A percentile compares a stretch with the other conserved stretches of the same genome.
phyloP scores from a whole-genome alignment of 352 stramenopile genomes.

The Pythium rishiriense region DNA sequence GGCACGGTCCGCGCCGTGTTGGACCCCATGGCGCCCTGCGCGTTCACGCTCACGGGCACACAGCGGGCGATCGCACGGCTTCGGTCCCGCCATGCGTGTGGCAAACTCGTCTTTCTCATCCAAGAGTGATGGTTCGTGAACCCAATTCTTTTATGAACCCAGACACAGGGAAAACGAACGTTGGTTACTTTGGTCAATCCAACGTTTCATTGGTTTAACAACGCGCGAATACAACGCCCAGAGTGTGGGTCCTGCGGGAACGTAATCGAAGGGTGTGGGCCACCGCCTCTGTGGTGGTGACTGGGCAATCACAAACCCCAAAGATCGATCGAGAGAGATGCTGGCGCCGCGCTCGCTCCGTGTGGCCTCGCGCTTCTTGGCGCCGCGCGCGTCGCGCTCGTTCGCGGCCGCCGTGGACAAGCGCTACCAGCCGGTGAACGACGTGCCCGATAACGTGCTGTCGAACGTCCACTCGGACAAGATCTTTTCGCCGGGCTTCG shows the following conservation, averaged over 20 bases:
- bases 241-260: conserved; percentile 27
- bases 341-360: conserved; percentile 11
- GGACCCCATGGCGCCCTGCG: conserved; percentile 58
- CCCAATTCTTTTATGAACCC: too few relatives aligned
- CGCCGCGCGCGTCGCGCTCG: conserved; percentile 13
- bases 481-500: conserved; percentile 86
- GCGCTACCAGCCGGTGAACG: conserved; percentile 81
- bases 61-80: conserved; percentile 57
- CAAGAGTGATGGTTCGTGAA: too few relatives aligned
- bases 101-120: conserved; percentile 79
- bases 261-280: conserved; percentile 20
- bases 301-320: conserved; percentile 11
- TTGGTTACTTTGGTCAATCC: conserved; percentile 14
- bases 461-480: conserved; percentile 67
- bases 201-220: conserved; percentile 31
- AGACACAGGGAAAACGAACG: conserved; percentile 10
- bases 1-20: conserved; percentile 58
- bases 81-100: conserved; percentile 64
- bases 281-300: too few relatives aligned
- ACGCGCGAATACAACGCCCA: background rate
- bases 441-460: conserved; percentile 86
- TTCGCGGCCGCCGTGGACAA: conserved; percentile 60
- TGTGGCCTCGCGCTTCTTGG: conserved; percentile 9
- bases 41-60: conserved; percentile 61
- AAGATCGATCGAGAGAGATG: conserved; percentile 13